Conservation (phyloP, 1,139 yeast species). For the Blastobotrys arbuscula region DNA sequence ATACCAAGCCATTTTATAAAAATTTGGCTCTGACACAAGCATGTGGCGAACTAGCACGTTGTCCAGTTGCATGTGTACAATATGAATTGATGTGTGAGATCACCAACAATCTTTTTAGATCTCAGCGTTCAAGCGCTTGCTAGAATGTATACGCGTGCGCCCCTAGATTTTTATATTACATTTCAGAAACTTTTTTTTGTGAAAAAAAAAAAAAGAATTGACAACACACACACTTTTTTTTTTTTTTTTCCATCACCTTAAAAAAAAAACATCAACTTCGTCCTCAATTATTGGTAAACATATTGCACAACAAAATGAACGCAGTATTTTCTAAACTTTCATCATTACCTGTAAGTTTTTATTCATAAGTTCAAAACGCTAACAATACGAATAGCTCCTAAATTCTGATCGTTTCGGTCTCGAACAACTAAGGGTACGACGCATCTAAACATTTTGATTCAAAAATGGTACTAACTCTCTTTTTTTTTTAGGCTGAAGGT, state of each 20-base stretch:
- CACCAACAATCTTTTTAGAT: no score
- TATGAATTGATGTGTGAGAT: no score
- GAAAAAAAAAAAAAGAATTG: background rate
- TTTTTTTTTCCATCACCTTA: background rate
- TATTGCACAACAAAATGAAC: conserved; percentile 16
- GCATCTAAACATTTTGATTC: background rate
- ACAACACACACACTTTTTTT: conserved; percentile 1
- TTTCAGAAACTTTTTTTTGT: background rate
- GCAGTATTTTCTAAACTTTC: conserved; percentile 20
- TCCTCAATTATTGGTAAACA: background rate
- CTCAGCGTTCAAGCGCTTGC: no score
- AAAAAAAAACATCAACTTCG: background rate
- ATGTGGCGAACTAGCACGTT: no score
- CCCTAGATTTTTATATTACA: background rate
- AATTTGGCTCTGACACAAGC: no score
- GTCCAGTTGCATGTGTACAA: no score
- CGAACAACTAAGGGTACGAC: conserved; percentile 20
- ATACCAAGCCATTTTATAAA: no score
- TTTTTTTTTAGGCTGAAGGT: conserved; percentile 34
- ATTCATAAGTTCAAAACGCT: background rate
- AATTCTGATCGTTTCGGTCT: conserved; percentile 16
- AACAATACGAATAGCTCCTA: conserved; percentile 1
- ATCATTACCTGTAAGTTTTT: conserved; percentile 15
- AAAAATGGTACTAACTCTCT: background rate
- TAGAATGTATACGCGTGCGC: conserved; percentile 1